Percentiles rank a stretch among this genome's conserved stretches.
These are phyloP conservation scores for Citrus hindsii DNA, from an alignment of 345 rosid species.

Conservation along the genomic window DNA sequence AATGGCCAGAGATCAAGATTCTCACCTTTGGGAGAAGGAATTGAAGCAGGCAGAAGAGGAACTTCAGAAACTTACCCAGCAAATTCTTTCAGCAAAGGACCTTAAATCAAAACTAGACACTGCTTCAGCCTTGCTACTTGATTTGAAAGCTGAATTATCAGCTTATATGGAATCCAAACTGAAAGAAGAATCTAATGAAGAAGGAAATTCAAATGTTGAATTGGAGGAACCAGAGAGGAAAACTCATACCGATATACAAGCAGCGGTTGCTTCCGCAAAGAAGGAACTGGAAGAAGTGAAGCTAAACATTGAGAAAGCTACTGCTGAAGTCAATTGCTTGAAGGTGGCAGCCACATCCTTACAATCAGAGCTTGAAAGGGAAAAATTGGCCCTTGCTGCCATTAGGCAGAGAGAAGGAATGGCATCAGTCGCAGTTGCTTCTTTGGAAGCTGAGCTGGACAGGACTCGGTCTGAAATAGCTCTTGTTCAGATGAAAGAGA, in stretches of 20 bases:
- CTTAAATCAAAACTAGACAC: slow-evolving; percentile 62
- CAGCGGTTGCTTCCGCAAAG: slow-evolving; percentile 64
- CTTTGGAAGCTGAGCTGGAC: slow-evolving; percentile 76
- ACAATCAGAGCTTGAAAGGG: slow-evolving; percentile 61
- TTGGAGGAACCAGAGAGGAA: slow-evolving; percentile 32
- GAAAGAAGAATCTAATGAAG: slow-evolving; percentile 38
- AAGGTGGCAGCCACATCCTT: slow-evolving; percentile 65
- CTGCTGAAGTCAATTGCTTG: slow-evolving; percentile 62
- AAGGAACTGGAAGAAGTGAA: slow-evolving; percentile 85
- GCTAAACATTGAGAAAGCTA: slow-evolving; percentile 71
- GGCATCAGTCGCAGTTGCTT: slow-evolving; percentile 74
- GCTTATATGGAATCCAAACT: slow-evolving; percentile 64
- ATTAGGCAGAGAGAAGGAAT: slow-evolving; percentile 83
- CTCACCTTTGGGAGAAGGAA: slow-evolving; percentile 79
- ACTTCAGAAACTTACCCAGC: slow-evolving; percentile 63
- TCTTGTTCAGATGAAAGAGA: slow-evolving; percentile 53
- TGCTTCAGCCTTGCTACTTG: slow-evolving; percentile 64
- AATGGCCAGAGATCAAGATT: slow-evolving; percentile 78
- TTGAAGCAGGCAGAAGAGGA: slow-evolving; percentile 84
- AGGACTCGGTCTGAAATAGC: slow-evolving; percentile 54
- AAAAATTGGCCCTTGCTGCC: slow-evolving; percentile 51
- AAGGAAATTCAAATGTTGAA: slow-evolving; percentile 13
- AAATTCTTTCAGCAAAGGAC: slow-evolving; percentile 66
- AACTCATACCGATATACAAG: slow-evolving; percentile 48
- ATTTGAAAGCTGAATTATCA: slow-evolving; percentile 79